Percentiles rank a stretch among this genome's conserved stretches.
Conservation (phyloP, 768 basidiomycete species). For the Postia placenta region DNA sequence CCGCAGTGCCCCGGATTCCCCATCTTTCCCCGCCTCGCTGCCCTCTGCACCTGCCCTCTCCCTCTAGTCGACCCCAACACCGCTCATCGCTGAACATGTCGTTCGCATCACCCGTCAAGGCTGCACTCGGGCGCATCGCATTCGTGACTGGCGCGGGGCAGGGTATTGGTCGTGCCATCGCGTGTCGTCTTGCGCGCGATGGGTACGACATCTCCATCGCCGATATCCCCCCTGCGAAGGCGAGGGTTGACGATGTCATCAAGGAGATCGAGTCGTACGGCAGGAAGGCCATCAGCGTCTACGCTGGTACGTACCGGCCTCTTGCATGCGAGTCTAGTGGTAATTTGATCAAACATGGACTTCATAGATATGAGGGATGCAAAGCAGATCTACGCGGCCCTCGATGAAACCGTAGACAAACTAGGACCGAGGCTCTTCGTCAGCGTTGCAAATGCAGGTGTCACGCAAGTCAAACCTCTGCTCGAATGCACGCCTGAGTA, state of each 20-base stretch:
- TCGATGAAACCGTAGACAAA: conserved; percentile 24
- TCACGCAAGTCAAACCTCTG: conserved; percentile 24
- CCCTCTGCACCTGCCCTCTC: background rate
- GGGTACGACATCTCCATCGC: conserved; percentile 44
- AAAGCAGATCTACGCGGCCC: conserved; percentile 24
- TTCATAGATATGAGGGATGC: conserved; percentile 23
- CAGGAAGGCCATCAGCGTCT: conserved; percentile 23
- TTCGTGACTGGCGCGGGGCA: conserved; percentile 39
- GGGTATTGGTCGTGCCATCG: conserved; percentile 45
- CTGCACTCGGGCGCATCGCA: conserved; percentile 28
- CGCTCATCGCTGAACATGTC: no score
- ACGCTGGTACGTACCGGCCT: conserved; percentile 15
- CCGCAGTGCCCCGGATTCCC: background rate
- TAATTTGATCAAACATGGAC: background rate
- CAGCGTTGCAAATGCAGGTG: conserved; percentile 28
- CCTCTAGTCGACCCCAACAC: background rate
- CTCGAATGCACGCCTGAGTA: conserved; percentile 26
- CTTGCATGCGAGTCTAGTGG: background rate
- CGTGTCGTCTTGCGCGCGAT: conserved; percentile 39
- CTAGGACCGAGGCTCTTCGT: conserved; percentile 24
- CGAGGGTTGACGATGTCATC: conserved; percentile 18
- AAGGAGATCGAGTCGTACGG: conserved; percentile 26
- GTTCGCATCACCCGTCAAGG: conserved; percentile 20
- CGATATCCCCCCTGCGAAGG: conserved; percentile 29
- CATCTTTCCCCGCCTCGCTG: background rate